phyloP scores from a whole-genome alignment of 1,284 basidiomycete genomes.

The Somion occarium region DNA sequence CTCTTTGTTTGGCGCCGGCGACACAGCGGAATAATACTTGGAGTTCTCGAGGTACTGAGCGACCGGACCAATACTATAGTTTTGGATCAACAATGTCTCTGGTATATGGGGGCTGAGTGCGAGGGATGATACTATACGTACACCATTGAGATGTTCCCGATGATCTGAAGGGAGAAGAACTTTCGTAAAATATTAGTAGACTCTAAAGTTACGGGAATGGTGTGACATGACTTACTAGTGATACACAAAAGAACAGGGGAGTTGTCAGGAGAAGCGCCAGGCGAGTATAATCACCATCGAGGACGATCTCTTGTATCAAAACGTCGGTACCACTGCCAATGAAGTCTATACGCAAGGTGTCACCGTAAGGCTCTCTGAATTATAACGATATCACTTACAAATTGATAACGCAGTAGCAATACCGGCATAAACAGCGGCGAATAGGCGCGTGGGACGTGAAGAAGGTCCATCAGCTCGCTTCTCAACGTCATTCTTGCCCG shows the following conservation, averaged over 20 bases:
- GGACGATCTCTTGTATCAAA: constrained; percentile 60
- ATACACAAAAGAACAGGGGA: constrained; percentile 70
- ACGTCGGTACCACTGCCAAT: constrained; percentile 51
- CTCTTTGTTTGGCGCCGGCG: constrained; percentile 51
- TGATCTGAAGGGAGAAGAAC: constrained; percentile 63
- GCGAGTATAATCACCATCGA: constrained; percentile 61
- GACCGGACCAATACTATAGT: constrained; percentile 58
- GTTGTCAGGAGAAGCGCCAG: constrained; percentile 60
- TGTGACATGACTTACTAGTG: constrained; percentile 45
- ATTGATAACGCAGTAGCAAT: constrained; percentile 60
- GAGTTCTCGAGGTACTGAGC: constrained; percentile 75
- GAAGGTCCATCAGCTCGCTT: constrained; percentile 34
- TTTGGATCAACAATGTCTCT: constrained; percentile 61
- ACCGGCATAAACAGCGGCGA: constrained; percentile 77
- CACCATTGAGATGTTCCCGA: constrained; percentile 57
- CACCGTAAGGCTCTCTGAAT: constrained; percentile 18
- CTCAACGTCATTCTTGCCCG: constrained; percentile 41
- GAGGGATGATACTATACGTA: constrained; percentile 25
- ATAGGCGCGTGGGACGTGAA: constrained; percentile 59
- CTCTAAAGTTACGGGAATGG: neutral
- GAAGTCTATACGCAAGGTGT: constrained; percentile 44
- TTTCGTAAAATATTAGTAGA: constrained; percentile 37
- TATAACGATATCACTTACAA: constrained; percentile 41
- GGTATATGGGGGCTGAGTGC: constrained; percentile 24
- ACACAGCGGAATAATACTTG: constrained; percentile 62